A percentile compares a stretch with the other conserved stretches of the same genome.
These are phyloP conservation scores for Uncinocarpus reesii DNA, from an alignment of 2,329 filamentous ascomycete genomes.

Conservation along the genomic window DNA sequence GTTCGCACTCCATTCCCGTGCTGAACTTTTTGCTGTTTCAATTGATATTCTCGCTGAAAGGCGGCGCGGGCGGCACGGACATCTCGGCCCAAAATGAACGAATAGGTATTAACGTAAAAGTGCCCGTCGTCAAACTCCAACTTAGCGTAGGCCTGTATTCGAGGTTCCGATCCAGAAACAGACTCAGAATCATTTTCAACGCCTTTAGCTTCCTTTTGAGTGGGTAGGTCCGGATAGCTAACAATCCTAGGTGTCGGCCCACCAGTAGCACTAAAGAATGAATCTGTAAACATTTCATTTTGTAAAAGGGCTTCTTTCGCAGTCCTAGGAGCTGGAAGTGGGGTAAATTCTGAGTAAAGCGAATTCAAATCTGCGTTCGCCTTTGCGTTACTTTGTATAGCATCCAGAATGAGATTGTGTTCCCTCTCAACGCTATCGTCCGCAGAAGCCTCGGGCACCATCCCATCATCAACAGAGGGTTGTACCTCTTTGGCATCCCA, in stretches of 20 bases:
- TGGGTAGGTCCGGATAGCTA: conserved; percentile 21
- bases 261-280: conserved; percentile 27
- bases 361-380: conserved; percentile 12
- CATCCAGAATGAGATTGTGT: conserved; percentile 10
- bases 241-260: conserved; percentile 18
- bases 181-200: conserved; percentile 28
- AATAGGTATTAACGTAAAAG: conserved; percentile 55
- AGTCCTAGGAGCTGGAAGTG: conserved; percentile 28
- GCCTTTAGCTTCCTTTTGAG: conserved; percentile 23
- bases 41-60: conserved; percentile 36
- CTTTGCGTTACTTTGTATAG: conserved; percentile 11
- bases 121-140: conserved; percentile 55
- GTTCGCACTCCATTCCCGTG: conserved; percentile 40
- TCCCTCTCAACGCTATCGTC: conserved; percentile 13
- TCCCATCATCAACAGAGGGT: not conserved
- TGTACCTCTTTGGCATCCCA: conserved; percentile 4
- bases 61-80: conserved; percentile 42
- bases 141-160: conserved; percentile 52
- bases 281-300: conserved; percentile 32
- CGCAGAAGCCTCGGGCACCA: not conserved
- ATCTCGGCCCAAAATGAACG: conserved; percentile 54
- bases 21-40: conserved; percentile 37
- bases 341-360: conserved; percentile 24
- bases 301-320: conserved; percentile 32
- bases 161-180: conserved; percentile 34